Conservation (phyloP, 768 basidiomycete genomes). For the Lyophyllum semitale region DNA sequence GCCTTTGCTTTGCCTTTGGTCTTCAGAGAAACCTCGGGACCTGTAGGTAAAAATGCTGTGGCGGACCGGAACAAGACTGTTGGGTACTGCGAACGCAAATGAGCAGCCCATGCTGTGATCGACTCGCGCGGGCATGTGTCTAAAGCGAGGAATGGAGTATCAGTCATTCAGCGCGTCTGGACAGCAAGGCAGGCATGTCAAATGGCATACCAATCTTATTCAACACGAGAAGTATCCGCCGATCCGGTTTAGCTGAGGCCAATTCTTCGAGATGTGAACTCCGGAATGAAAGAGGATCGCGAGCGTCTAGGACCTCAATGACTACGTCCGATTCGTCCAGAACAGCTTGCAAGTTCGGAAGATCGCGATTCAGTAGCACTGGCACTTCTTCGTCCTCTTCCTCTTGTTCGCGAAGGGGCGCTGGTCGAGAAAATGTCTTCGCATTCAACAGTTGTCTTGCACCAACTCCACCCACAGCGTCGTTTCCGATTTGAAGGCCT, state of each 20-base stretch:
- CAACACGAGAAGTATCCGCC: conserved; percentile 65
- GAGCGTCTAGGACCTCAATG: conserved; percentile 79
- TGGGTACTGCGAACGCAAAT: conserved; percentile 60
- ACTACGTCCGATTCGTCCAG: conserved; percentile 79
- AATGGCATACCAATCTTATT: conserved; percentile 83
- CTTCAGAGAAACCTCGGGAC: conserved; percentile 23
- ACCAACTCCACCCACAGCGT: conserved; percentile 47
- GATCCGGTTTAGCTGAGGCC: conserved; percentile 38
- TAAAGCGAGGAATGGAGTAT: conserved; percentile 26
- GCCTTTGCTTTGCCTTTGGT: conserved; percentile 43
- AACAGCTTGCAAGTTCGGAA: conserved; percentile 65
- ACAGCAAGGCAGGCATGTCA: conserved; percentile 1
- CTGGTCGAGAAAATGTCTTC: conserved; percentile 32
- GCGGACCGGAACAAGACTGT: conserved; percentile 77
- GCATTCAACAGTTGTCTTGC: conserved; percentile 39
- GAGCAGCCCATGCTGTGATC: conserved; percentile 64
- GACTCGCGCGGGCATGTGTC: conserved; percentile 83
- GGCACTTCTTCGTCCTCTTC: conserved; percentile 54
- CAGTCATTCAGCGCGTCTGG: neutral
- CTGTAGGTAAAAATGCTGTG: conserved; percentile 59
- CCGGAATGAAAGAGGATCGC: conserved; percentile 77
- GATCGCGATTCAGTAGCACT: conserved; percentile 60
- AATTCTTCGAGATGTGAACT: conserved; percentile 65
- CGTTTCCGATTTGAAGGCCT: conserved; percentile 51
- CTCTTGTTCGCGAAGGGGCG: conserved; percentile 27